Percentiles rank a stretch among this genome's conserved stretches.
Conservation (phyloP, 1,139 yeast species). For the Pichia sorboxylosa region DNA sequence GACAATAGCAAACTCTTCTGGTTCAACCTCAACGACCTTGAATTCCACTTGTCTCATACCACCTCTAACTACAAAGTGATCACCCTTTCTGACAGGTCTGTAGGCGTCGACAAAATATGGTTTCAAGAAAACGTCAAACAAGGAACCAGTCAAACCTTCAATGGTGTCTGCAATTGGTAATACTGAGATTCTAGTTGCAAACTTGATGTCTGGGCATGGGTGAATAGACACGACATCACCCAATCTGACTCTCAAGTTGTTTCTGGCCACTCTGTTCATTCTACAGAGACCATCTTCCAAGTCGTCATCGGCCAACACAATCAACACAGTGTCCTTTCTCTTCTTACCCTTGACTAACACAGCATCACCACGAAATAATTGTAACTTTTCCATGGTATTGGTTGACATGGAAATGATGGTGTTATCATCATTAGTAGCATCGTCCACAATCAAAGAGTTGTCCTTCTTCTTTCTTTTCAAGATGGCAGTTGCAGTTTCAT, state of each 20-base stretch:
- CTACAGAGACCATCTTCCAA: conserved; percentile 93
- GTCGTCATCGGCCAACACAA: conserved; percentile 93
- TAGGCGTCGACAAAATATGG: conserved; percentile 98
- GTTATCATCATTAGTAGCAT: conserved; percentile 94
- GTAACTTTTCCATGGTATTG: conserved; percentile 88
- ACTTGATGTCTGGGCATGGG: conserved; percentile 96
- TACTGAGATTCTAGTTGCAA: conserved; percentile 86
- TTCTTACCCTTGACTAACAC: conserved; percentile 95
- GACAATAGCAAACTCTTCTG: conserved; percentile 93
- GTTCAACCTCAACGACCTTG: conserved; percentile 96
- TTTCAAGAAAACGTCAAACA: conserved; percentile 90
- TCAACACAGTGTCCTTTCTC: conserved; percentile 95
- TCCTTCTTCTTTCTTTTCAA: conserved; percentile 96
- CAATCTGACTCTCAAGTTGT: conserved; percentile 84
- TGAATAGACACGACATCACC: conserved; percentile 88
- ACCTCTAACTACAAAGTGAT: conserved; percentile 90
- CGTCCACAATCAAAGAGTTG: conserved; percentile 87
- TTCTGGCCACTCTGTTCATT: conserved; percentile 90
- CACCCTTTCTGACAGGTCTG: conserved; percentile 97
- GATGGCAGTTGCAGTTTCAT: conserved; percentile 93
- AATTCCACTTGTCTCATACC: conserved; percentile 99
- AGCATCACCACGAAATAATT: conserved; percentile 95
- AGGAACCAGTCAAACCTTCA: conserved; percentile 96
- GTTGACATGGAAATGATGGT: conserved; percentile 92
- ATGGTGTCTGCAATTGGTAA: conserved; percentile 96